Base-by-base conservation (phyloP, 2,329 filamentous ascomycete species). In the Aschersonia sp. region DNA sequence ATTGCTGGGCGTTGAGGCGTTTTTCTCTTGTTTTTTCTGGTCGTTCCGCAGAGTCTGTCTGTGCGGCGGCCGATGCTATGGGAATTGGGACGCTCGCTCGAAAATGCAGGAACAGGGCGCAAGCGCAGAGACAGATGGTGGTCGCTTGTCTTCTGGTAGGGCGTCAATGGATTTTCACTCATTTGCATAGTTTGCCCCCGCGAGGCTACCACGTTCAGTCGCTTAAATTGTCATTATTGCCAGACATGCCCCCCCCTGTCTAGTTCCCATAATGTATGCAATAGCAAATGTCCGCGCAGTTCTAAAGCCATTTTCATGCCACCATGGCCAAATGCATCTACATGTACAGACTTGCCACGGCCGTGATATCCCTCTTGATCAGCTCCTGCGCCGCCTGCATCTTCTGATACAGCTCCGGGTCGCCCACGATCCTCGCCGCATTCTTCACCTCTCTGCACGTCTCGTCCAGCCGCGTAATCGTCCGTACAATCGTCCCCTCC, bases 391-490 rank as follows among this genome's bases (percentile, higher is more conserved):
- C 94, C 53, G 81, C 81, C 68, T 94, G 83, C 90, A 98, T 98
- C 76, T 98, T 98, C 55, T 83, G 79, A 64, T 94, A 96, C 55
- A 98, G 68, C 48, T 83, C 83, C 4, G 92, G 92, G 62, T 98
- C 92, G 30, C 92, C 92, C 55, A 98, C 89, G 54, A 98, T 87
- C 55, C 92, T 77, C 31, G 92, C 92, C 39, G 92, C 90, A 62
- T 95, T 97, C 74, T 95, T 96, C 48, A 97, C 92, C 66, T 98
- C 92, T 44, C 92, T 76, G 61, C 92, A 98, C 7, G 88, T 95
- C 73, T 98, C 92, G 59, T 98, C 92, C 49, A 98, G 70, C 30
- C 92, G 72, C 42, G 88, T 94, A 56, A 98, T 97, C 2, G 92
- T 90, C 46, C 92, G 74, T 44, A 98, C 92, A 67, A 98, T 97